phyloP scores from a whole-genome alignment of 352 stramenopile species.

The Pythium graminicola region DNA sequence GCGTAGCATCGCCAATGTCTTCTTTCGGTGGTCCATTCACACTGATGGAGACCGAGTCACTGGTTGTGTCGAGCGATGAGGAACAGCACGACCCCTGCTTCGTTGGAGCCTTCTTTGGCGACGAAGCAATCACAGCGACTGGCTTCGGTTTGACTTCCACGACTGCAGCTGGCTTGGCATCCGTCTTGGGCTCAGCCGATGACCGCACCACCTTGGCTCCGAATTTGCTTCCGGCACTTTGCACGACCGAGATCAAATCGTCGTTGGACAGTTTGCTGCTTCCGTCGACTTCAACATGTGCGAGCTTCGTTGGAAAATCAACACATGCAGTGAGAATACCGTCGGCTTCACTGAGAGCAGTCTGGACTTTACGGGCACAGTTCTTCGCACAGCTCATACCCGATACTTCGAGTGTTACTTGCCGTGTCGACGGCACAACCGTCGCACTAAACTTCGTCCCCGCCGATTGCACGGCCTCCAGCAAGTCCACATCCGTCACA shows the following conservation, averaged over 20 bases:
- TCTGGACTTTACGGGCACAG: slow-evolving; percentile 62
- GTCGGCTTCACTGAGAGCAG: slow-evolving; percentile 35
- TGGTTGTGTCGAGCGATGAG: background rate
- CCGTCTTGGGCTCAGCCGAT: background rate
- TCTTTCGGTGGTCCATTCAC: slow-evolving; percentile 15
- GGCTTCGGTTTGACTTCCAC: slow-evolving; percentile 16
- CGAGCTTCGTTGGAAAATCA: slow-evolving; percentile 60
- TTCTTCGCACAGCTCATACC: slow-evolving; percentile 82
- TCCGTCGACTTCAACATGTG: slow-evolving; percentile 47
- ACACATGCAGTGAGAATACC: slow-evolving; percentile 56
- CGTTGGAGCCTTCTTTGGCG: slow-evolving; percentile 14
- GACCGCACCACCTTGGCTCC: slow-evolving; percentile 32
- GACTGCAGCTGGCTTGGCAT: background rate
- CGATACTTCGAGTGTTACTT: slow-evolving; percentile 60
- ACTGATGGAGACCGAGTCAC: slow-evolving; percentile 12
- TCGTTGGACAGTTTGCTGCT: slow-evolving; percentile 40
- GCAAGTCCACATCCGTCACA: slow-evolving; percentile 51
- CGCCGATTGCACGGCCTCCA: slow-evolving; percentile 36
- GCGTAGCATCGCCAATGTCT: slow-evolving; percentile 53
- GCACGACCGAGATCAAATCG: slow-evolving; percentile 56
- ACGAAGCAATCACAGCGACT: slow-evolving; percentile 15
- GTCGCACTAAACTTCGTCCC: slow-evolving; percentile 39
- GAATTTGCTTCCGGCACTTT: slow-evolving; percentile 49
- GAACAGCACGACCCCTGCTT: slow-evolving; percentile 16
- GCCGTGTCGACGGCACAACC: slow-evolving; percentile 15